Conservation (phyloP, 2,329 filamentous ascomycete species). For the Tolypocladium ophioglossoides region DNA sequence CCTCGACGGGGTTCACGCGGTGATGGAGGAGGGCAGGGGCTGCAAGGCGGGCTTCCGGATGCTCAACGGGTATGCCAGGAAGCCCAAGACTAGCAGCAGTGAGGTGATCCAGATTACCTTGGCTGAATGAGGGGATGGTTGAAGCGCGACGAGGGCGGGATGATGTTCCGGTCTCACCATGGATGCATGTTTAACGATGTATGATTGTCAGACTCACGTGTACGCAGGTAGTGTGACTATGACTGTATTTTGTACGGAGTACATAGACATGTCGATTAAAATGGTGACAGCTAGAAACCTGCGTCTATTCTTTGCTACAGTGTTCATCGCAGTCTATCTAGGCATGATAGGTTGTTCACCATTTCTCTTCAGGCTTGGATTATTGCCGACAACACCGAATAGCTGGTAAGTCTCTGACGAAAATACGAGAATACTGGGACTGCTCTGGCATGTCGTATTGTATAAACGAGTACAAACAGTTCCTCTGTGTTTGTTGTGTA, state of each 20-base stretch:
- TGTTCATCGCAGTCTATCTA: too few relatives aligned
- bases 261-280: neutral
- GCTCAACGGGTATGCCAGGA: constrained; percentile 53
- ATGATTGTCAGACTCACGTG: neutral
- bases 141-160: constrained; percentile 5
- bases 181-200: too few relatives aligned
- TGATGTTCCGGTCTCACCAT: constrained; percentile 4
- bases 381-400: too few relatives aligned
- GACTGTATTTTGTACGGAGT: neutral
- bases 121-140: constrained; percentile 7
- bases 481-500: neutral
- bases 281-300: neutral
- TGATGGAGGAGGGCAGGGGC: constrained; percentile 53
- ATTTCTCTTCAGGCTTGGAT: too few relatives aligned
- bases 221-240: neutral
- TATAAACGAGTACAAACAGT: neutral
- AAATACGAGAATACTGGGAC: neutral
- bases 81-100: constrained; percentile 33
- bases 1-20: constrained; percentile 47
- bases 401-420: neutral
- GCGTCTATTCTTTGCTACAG: neutral
- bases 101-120: constrained; percentile 29
- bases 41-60: constrained; percentile 50
- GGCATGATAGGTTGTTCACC: neutral
- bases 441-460: neutral